Conservation (phyloP, 1,139 yeast genomes). For the Saccharomycopsis phalli region DNA sequence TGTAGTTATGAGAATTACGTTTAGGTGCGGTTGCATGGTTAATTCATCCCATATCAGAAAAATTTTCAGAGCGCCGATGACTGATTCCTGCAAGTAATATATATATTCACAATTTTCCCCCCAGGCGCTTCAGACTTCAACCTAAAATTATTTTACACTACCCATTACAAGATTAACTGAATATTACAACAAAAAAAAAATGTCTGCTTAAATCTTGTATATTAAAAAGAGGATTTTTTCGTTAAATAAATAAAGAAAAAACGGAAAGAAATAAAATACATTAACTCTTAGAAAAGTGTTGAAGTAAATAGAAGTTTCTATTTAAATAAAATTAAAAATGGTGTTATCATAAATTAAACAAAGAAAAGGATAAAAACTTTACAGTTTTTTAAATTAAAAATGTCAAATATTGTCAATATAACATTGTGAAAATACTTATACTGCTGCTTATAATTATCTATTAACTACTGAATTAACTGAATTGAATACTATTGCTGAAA, state of each 20-base stretch:
- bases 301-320: not conserved
- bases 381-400: not conserved
- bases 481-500: slow-evolving; percentile 1
- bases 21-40: not conserved
- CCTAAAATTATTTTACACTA: slow-evolving; percentile 1
- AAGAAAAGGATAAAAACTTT: not conserved
- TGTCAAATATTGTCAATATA: too few species aligned
- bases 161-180: slow-evolving; percentile 11
- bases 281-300: not conserved
- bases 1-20: too few species aligned
- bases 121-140: slow-evolving; percentile 5
- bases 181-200: slow-evolving; percentile 12
- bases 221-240: slow-evolving; percentile 9
- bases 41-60: not conserved
- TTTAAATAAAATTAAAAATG: slow-evolving; percentile 4
- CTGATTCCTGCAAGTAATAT: not conserved
- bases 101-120: not conserved
- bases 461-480: not conserved
- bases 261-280: slow-evolving; percentile 1
- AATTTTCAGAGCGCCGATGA: not conserved
- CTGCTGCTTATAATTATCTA: not conserved
- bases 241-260: not conserved
- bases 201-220: slow-evolving; percentile 21
- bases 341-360: slow-evolving; percentile 6
- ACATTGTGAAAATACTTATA: not conserved